Conservation (phyloP, 2,329 filamentous ascomycete species). For the Fusarium oxysporum region DNA sequence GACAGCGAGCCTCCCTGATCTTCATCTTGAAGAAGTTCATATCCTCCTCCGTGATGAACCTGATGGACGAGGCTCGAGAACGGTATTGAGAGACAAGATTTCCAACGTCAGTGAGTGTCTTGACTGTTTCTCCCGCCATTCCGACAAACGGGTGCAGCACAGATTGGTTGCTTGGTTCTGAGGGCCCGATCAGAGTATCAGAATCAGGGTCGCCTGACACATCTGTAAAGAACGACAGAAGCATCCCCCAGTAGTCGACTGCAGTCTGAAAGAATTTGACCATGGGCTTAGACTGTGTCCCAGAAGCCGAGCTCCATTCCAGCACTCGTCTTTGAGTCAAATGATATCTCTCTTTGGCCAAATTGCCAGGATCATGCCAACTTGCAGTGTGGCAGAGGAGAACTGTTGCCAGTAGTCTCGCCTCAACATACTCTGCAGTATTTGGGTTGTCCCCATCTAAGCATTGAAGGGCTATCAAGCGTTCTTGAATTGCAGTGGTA, state of each 20-base stretch:
- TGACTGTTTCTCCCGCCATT: not conserved
- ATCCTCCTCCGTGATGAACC: not conserved
- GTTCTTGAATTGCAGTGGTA: not conserved
- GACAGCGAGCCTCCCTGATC: not conserved
- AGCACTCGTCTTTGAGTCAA: not conserved
- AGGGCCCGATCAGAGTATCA: not conserved
- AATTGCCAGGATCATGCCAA: not conserved
- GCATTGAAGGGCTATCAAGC: not conserved
- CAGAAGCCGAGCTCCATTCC: not conserved
- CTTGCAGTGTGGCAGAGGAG: not conserved
- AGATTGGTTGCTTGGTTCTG: not conserved
- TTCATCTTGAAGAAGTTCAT: not conserved
- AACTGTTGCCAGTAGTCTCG: not conserved
- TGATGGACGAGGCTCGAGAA: not conserved
- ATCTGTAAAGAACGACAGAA: not conserved
- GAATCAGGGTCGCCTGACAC: not conserved
- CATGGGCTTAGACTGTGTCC: not conserved
- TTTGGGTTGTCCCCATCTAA: not conserved
- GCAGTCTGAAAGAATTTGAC: not conserved
- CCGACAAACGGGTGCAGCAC: not conserved
- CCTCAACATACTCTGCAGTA: not conserved
- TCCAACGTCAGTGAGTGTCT: not conserved
- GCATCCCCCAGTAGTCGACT: not conserved
- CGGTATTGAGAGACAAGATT: not conserved
- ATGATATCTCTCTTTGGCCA: not conserved